phyloP scores from a whole-genome alignment of 192 early-diverging fungal species.

The Pilobolus umbonatus region DNA sequence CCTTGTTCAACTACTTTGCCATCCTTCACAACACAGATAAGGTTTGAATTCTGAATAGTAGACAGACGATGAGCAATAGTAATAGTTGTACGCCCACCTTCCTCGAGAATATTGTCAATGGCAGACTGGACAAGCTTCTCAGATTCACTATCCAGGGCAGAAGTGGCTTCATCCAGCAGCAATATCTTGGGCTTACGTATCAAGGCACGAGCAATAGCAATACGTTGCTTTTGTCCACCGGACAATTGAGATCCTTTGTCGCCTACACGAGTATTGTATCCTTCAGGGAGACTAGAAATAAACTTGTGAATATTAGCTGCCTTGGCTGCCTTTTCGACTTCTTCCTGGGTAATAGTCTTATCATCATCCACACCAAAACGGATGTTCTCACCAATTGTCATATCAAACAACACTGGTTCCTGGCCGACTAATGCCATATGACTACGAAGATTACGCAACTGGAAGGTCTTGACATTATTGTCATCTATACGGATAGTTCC shows the following conservation, averaged over 20 bases:
- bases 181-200: slow-evolving; percentile 80
- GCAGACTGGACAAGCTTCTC: slow-evolving; percentile 68
- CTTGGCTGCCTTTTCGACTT: slow-evolving; percentile 53
- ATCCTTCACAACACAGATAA: slow-evolving; percentile 77
- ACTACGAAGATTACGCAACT: slow-evolving; percentile 60
- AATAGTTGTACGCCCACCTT: slow-evolving; percentile 63
- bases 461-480: slow-evolving; percentile 55
- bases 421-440: slow-evolving; percentile 88
- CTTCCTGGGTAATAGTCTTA: slow-evolving; percentile 37
- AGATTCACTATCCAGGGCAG: slow-evolving; percentile 63
- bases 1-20: slow-evolving; percentile 69
- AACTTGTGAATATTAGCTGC: slow-evolving; percentile 64
- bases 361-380: slow-evolving; percentile 56
- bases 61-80: slow-evolving; percentile 75
- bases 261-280: slow-evolving; percentile 64
- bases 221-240: slow-evolving; percentile 74
- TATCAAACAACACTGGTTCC: slow-evolving; percentile 88
- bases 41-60: slow-evolving; percentile 72
- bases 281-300: slow-evolving; percentile 49
- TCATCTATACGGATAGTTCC: slow-evolving; percentile 63
- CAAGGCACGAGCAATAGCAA: slow-evolving; percentile 84
- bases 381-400: slow-evolving; percentile 87
- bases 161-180: slow-evolving; percentile 81
- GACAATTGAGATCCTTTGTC: slow-evolving; percentile 58
- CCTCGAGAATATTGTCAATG: slow-evolving; percentile 59